Conservation (phyloP, 345 rosid species). For the Populus deltoides region DNA sequence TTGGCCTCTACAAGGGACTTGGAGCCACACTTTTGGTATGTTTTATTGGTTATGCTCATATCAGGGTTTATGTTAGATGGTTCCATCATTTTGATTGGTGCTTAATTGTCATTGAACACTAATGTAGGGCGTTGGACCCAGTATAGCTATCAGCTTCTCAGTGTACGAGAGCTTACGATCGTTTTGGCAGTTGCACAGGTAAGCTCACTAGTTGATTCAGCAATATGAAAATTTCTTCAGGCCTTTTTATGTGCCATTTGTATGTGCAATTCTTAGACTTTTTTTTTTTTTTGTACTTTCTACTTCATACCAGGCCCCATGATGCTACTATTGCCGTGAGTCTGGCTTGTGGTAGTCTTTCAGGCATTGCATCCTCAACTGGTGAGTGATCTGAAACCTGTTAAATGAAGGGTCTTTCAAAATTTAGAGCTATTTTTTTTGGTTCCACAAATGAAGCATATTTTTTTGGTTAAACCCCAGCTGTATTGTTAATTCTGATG, state of each 20-base stretch:
- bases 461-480: neutral
- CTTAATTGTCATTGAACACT: constrained; percentile 2
- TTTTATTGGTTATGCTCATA: constrained; percentile 6
- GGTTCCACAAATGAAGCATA: neutral
- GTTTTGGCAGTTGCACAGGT: constrained; percentile 74
- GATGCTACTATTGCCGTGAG: constrained; percentile 70
- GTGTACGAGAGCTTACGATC: constrained; percentile 70
- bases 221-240: neutral
- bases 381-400: constrained; percentile 45
- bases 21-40: constrained; percentile 90
- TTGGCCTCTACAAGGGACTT: constrained; percentile 92
- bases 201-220: neutral
- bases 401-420: neutral
- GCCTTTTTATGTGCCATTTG: neutral
- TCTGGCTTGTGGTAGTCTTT: constrained; percentile 92
- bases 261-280: neutral
- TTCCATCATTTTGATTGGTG: neutral
- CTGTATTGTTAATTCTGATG: neutral
- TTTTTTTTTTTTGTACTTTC: neutral
- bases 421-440: neutral
- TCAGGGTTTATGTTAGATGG: neutral
- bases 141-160: constrained; percentile 82
- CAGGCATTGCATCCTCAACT: constrained; percentile 97
- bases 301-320: constrained; percentile 50
- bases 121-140: constrained; percentile 90